Percentiles rank a stretch among this genome's conserved stretches.
phyloP scores from a whole-genome alignment of 352 stramenopile genomes.

The Phytophthora aleatoria region DNA sequence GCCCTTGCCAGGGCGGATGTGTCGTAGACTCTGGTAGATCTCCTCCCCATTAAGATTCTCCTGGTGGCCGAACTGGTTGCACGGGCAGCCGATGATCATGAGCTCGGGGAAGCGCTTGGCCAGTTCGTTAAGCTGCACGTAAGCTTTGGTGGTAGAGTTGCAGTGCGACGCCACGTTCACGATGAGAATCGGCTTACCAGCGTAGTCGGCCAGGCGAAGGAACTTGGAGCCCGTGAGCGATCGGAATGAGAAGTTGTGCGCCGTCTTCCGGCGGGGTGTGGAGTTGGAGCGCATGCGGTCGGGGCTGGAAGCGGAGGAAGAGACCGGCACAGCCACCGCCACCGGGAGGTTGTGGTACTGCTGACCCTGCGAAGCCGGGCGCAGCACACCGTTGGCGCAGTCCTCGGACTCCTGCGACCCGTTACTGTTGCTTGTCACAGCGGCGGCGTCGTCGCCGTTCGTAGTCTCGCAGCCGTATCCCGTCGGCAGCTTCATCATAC shows the following conservation, averaged over 20 bases:
- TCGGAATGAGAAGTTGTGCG: constrained; percentile 80
- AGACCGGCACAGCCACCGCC: constrained; percentile 54
- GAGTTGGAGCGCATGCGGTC: constrained; percentile 33
- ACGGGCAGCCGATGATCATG: constrained; percentile 75
- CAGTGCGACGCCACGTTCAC: constrained; percentile 86
- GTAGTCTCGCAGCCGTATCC: constrained; percentile 43
- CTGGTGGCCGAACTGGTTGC: constrained; percentile 85
- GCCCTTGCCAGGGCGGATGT: constrained; percentile 77
- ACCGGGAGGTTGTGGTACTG: constrained; percentile 65
- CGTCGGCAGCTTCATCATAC: constrained; percentile 50
- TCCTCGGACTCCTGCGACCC: constrained; percentile 16
- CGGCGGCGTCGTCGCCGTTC: constrained; percentile 23
- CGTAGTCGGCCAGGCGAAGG: constrained; percentile 70
- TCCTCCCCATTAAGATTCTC: constrained; percentile 83
- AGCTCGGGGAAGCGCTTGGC: constrained; percentile 63
- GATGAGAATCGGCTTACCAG: constrained; percentile 68
- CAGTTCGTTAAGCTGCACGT: constrained; percentile 75
- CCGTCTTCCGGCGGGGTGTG: constrained; percentile 51
- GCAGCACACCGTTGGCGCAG: constrained; percentile 26
- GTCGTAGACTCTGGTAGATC: constrained; percentile 72
- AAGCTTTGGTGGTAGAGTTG: constrained; percentile 79
- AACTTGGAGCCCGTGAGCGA: constrained; percentile 63
- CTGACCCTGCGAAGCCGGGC: constrained; percentile 24
- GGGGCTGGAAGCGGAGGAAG: constrained; percentile 28
- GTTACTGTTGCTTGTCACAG: not conserved